Conservation (phyloP, 805 yeast genomes). For the Teunomyces atbi region DNA sequence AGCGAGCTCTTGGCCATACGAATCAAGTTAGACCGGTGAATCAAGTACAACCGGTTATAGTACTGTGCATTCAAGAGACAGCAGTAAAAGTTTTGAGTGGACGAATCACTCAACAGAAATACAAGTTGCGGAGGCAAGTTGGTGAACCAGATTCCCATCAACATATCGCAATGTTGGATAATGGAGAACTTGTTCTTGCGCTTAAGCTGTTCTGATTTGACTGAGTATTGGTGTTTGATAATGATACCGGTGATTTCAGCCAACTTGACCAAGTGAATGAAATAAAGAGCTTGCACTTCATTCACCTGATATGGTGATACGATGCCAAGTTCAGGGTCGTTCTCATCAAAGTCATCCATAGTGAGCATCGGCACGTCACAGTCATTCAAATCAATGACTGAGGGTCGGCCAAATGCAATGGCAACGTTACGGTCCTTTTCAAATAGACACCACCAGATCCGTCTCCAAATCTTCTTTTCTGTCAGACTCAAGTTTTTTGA, state of each 20-base stretch:
- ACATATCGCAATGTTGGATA: slow-evolving; percentile 68
- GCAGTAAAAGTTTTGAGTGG: slow-evolving; percentile 54
- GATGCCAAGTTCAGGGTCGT: slow-evolving; percentile 37
- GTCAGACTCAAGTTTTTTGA: slow-evolving; percentile 38
- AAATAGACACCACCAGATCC: slow-evolving; percentile 78
- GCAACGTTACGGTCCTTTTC: slow-evolving; percentile 69
- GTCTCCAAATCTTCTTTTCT: slow-evolving; percentile 52
- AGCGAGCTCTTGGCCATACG: slow-evolving; percentile 45
- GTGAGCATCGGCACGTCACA: slow-evolving; percentile 74
- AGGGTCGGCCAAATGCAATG: slow-evolving; percentile 73
- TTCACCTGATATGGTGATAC: slow-evolving; percentile 45
- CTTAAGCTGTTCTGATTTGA: slow-evolving; percentile 59
- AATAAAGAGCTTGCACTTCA: slow-evolving; percentile 51
- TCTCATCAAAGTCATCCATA: slow-evolving; percentile 62
- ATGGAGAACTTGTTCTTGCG: slow-evolving; percentile 41
- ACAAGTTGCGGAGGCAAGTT: slow-evolving; percentile 61
- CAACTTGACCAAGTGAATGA: slow-evolving; percentile 61
- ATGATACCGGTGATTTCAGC: slow-evolving; percentile 72
- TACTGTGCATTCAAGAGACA: slow-evolving; percentile 66
- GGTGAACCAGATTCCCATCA: slow-evolving; percentile 76
- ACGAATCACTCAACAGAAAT: slow-evolving; percentile 55
- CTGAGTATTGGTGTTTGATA: slow-evolving; percentile 66
- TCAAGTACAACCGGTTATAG: slow-evolving; percentile 67
- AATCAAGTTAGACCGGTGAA: slow-evolving; percentile 67
- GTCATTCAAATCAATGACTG: slow-evolving; percentile 65